phyloP scores from a whole-genome alignment of 495 filamentous ascomycete genomes.

The Bombardia bombarda region DNA sequence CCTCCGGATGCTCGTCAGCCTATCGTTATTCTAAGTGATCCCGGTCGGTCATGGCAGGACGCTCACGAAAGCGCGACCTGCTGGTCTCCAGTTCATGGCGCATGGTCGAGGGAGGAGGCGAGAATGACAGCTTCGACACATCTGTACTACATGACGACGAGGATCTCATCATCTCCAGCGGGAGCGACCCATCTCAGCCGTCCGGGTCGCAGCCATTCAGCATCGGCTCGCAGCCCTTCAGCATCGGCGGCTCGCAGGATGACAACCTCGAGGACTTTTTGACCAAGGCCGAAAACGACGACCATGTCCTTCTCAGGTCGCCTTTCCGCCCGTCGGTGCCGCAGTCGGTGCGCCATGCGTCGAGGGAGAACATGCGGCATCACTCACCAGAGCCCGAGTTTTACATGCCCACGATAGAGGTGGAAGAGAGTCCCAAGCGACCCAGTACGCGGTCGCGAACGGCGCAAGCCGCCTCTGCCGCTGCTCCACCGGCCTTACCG shows the following conservation, averaged over 20 bases:
- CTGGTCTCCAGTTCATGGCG: slow-evolving; percentile 41
- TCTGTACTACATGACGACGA: slow-evolving; percentile 32
- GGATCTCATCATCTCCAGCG: slow-evolving; percentile 28
- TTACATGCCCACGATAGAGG: slow-evolving; percentile 35
- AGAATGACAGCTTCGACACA: slow-evolving; percentile 44
- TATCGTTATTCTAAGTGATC: no score
- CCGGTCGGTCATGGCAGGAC: slow-evolving; percentile 4
- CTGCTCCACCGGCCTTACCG: slow-evolving; percentile 9
- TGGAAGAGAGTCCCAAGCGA: slow-evolving; percentile 21
- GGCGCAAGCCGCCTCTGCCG: slow-evolving; percentile 11
- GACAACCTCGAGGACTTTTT: slow-evolving; percentile 36
- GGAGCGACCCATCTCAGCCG: slow-evolving; percentile 28
- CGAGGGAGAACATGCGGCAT: slow-evolving; percentile 24
- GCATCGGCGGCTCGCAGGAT: slow-evolving; percentile 36
- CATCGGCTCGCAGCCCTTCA: slow-evolving; percentile 22
- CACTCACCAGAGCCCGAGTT: slow-evolving; percentile 29
- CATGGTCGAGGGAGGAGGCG: slow-evolving; percentile 40
- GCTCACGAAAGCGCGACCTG: slow-evolving; percentile 13
- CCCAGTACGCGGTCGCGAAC: slow-evolving; percentile 15
- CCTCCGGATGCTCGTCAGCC: no score
- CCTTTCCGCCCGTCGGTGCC: slow-evolving; percentile 39
- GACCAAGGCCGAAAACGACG: slow-evolving; percentile 33
- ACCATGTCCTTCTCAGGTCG: slow-evolving; percentile 31
- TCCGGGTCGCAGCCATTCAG: slow-evolving; percentile 26
- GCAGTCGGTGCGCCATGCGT: slow-evolving; percentile 25